phyloP scores from a whole-genome alignment of 2,329 filamentous ascomycete genomes.

The Colletotrichum spinosum region DNA sequence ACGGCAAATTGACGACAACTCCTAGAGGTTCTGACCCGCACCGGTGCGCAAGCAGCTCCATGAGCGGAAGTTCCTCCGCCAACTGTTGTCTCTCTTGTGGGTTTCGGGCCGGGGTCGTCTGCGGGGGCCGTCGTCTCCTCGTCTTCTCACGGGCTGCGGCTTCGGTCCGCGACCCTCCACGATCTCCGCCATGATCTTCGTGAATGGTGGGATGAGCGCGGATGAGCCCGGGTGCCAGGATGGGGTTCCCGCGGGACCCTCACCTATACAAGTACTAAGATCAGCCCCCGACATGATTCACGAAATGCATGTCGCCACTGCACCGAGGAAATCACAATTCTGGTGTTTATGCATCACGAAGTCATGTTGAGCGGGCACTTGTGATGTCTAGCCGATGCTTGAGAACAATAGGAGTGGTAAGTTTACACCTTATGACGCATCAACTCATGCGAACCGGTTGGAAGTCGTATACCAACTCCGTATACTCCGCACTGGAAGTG shows the following conservation, averaged over 20 bases:
- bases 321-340: background rate
- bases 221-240: background rate
- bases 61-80: background rate
- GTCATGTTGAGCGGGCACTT: background rate
- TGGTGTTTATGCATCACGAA: background rate
- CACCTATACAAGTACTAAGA: too few relatives aligned
- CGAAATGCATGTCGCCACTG: background rate
- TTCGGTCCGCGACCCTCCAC: constrained; percentile 1
- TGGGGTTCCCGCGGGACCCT: background rate
- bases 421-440: too few relatives aligned
- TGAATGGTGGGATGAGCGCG: background rate
- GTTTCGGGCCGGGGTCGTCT: constrained; percentile 10
- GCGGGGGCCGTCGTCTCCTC: background rate
- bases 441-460: too few relatives aligned
- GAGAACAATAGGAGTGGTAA: too few relatives aligned
- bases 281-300: background rate
- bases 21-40: too few relatives aligned
- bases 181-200: background rate
- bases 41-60: background rate
- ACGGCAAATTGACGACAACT: too few relatives aligned
- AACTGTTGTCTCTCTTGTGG: constrained; percentile 9
- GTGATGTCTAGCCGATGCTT: too few relatives aligned
- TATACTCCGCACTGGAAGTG: too few relatives aligned
- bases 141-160: constrained; percentile 6
- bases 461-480: too few relatives aligned